These are phyloP conservation scores for Hydrangea macrophylla DNA, from an alignment of 148 eudicot species.

Conservation along the genomic window DNA sequence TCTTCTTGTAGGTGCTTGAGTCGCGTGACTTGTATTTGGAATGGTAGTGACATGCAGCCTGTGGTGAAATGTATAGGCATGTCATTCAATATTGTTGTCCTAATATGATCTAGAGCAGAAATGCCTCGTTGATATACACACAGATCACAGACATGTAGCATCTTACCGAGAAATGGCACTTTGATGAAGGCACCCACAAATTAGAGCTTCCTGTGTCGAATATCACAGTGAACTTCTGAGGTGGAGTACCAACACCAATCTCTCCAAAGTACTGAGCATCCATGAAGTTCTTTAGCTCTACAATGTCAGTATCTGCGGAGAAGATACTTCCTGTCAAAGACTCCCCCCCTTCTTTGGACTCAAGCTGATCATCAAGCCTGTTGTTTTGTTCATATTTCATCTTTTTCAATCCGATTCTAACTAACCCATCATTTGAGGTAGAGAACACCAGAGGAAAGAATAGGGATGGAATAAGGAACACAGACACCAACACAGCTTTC, in stretches of 20 bases:
- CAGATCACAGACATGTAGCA: neutral
- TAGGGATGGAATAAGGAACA: slow-evolving; percentile 49
- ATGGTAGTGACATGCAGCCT: slow-evolving; percentile 72
- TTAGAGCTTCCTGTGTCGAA: slow-evolving; percentile 96
- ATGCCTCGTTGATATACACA: neutral
- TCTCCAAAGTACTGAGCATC: slow-evolving; percentile 97
- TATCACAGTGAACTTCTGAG: slow-evolving; percentile 89
- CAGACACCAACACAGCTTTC: slow-evolving; percentile 30
- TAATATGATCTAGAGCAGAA: neutral
- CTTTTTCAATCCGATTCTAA: slow-evolving; percentile 80
- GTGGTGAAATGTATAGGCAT: slow-evolving; percentile 9
- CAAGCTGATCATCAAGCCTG: slow-evolving; percentile 46
- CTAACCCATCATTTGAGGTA: slow-evolving; percentile 51
- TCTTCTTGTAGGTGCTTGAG: slow-evolving; percentile 57
- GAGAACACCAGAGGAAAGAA: slow-evolving; percentile 45
- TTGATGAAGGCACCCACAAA: slow-evolving; percentile 89
- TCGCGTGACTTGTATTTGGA: slow-evolving; percentile 60
- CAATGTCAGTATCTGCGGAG: slow-evolving; percentile 47
- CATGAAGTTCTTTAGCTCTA: slow-evolving; percentile 76
- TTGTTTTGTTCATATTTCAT: slow-evolving; percentile 50
- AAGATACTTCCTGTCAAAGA: slow-evolving; percentile 38
- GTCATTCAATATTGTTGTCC: neutral
- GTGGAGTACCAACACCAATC: slow-evolving; percentile 85
- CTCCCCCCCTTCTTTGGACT: slow-evolving; percentile 41
- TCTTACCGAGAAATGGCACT: slow-evolving; percentile 83